Evolutionary conservation across 306 rosid species (phyloP).

Genomic region (Pterocarpus santalinus): DNA sequence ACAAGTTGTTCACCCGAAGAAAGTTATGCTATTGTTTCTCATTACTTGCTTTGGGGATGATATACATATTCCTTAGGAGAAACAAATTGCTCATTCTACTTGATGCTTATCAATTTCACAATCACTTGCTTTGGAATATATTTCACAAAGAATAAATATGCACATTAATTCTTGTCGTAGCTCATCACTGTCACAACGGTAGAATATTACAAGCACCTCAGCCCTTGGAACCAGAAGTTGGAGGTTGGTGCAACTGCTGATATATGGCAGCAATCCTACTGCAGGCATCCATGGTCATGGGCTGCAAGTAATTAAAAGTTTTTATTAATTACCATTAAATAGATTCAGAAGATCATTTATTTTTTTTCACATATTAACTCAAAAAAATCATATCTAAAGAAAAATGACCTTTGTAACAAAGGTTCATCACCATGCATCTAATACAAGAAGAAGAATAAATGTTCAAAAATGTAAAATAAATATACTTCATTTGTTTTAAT

Average conservation of each 20-base stretch:
- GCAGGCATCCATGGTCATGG: constrained; percentile 80
- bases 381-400: background rate
- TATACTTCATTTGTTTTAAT: no score
- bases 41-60: constrained; percentile 33
- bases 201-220: constrained; percentile 41
- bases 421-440: background rate
- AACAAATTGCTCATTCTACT: background rate
- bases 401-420: background rate
- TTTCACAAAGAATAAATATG: constrained; percentile 23
- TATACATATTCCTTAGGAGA: constrained; percentile 33
- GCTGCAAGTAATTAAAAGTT: constrained; percentile 57
- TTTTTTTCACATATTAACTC: background rate
- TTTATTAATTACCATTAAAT: background rate
- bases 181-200: constrained; percentile 23
- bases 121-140: background rate
- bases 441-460: background rate
- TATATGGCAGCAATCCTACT: constrained; percentile 78
- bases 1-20: constrained; percentile 15
- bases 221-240: constrained; percentile 66
- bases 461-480: background rate
- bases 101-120: constrained; percentile 2
- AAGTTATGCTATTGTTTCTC: constrained; percentile 20
- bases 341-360: background rate
- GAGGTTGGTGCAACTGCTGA: constrained; percentile 80
- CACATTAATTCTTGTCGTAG: constrained; percentile 24